phyloP scores from a whole-genome alignment of 495 filamentous ascomycete species.

The Penicillium samsonianum region DNA sequence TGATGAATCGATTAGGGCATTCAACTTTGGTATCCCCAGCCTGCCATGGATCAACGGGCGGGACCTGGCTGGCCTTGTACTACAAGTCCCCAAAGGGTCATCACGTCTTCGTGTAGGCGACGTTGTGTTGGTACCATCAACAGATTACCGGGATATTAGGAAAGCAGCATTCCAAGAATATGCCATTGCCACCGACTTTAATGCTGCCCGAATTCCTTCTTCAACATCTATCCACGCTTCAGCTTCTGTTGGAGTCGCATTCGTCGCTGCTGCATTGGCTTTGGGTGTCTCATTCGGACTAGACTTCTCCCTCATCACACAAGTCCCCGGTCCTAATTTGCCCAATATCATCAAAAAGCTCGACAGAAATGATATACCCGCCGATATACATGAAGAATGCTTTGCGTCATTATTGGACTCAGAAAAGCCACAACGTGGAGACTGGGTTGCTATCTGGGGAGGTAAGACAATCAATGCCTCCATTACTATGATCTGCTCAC shows the following conservation, averaged over 20 bases:
- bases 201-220: slow-evolving; percentile 59
- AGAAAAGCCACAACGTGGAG: slow-evolving; percentile 51
- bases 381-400: slow-evolving; percentile 56
- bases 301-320: slow-evolving; percentile 47
- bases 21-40: slow-evolving; percentile 63
- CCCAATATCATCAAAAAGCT: slow-evolving; percentile 42
- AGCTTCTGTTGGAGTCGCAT: slow-evolving; percentile 64
- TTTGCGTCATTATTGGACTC: slow-evolving; percentile 43
- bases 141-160: slow-evolving; percentile 69
- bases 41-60: slow-evolving; percentile 68
- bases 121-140: slow-evolving; percentile 63
- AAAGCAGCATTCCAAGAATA: slow-evolving; percentile 73
- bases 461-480: slow-evolving; percentile 41
- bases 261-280: slow-evolving; percentile 58
- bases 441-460: slow-evolving; percentile 72
- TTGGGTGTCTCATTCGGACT: slow-evolving; percentile 64
- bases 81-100: slow-evolving; percentile 42
- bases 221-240: slow-evolving; percentile 49
- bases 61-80: slow-evolving; percentile 61
- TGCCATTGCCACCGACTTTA: slow-evolving; percentile 61
- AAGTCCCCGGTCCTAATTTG: slow-evolving; percentile 55
- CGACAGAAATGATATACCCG: slow-evolving; percentile 41
- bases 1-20: slow-evolving; percentile 42
- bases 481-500: neutral
- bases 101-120: slow-evolving; percentile 56